Base-by-base conservation (phyloP, 371 early-diverging fungal genomes). In the Mortierella sp. region DNA sequence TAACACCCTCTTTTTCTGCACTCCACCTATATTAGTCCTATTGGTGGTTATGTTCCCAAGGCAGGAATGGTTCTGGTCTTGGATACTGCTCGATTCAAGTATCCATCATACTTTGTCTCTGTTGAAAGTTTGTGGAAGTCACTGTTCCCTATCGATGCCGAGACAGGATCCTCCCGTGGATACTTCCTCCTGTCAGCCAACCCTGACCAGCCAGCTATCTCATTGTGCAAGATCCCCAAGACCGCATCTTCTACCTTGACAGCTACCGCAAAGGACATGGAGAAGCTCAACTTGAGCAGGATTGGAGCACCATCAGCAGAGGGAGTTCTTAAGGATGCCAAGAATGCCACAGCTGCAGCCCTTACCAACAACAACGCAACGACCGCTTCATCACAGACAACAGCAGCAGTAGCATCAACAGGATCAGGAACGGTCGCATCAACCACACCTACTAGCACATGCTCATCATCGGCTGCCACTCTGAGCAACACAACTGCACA, bases 71-170 rank as follows among this genome's bases (percentile, higher is more conserved):
- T 93, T 1, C 87, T 98, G 57, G 95, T 98, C 6, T 88, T 97
- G 73, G 98, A 98, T 81, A 95, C 95, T 5, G 95, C 95, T 7
- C 87, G 95, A 34, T 96, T 95, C 90, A 96, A 98, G 89, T 98
- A 97, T 78, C 98, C 97, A 7, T 93, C 94, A 44, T 96, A 95
- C 80, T 96, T 94, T 88, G 94, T 92, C 70, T 89, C 94, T 16
- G 91, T 94, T 7, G 94, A 94, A 60, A 85, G 90, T 19, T 86
- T 97, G n/a, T 95, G 92, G 79, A 92, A 96, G 80, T 93, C 97
- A 14, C 89, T 98, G 91, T 92, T 94, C 73, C 97, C 96, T 0
- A 86, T 95, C 38, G 98, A 97, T 81, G 90, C 81, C 31, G 96
- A 94, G 58, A 98, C 97, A 0, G 95, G 94, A 10, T 86, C 92